These are phyloP conservation scores for Pulveroboletus sp. DNA, from an alignment of 768 basidiomycete species.

Conservation along the genomic window DNA sequence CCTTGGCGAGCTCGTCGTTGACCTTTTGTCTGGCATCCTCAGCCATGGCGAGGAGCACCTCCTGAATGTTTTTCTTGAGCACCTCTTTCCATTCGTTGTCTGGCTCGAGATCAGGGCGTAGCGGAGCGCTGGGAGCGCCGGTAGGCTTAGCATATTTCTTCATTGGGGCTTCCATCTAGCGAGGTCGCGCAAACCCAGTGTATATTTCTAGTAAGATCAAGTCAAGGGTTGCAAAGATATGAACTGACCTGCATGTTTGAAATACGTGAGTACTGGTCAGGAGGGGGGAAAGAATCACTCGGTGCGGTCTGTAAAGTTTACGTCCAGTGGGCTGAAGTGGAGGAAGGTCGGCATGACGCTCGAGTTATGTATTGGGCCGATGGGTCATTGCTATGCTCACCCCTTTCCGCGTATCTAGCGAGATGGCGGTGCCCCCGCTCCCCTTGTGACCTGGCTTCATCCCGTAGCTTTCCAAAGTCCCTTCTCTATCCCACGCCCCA, in stretches of 20 bases:
- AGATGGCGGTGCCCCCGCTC: too few relatives aligned
- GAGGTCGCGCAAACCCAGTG: constrained; percentile 2
- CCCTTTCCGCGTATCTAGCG: too few relatives aligned
- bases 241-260: neutral
- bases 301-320: constrained; percentile 11
- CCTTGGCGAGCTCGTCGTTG: constrained; percentile 45
- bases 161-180: constrained; percentile 23
- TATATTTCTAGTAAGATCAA: constrained; percentile 3
- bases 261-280: neutral
- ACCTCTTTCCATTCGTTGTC: constrained; percentile 51
- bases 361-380: too few relatives aligned
- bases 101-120: constrained; percentile 38
- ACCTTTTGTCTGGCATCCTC: constrained; percentile 61
- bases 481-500: too few relatives aligned
- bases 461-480: too few relatives aligned
- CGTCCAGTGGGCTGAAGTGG: constrained; percentile 5
- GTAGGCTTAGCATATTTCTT: constrained; percentile 12
- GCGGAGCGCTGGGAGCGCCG: constrained; percentile 7
- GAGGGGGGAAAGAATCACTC: neutral
- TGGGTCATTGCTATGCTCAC: too few relatives aligned
- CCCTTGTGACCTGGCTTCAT: too few relatives aligned
- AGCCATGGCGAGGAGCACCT: constrained; percentile 37
- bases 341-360: too few relatives aligned
- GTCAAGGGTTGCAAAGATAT: neutral
- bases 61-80: constrained; percentile 49